Evolutionary conservation across 1,139 yeast species (phyloP), one percentile per base, ranked within the genome.

Genomic region (Geotrichum histeridarum): DNA sequence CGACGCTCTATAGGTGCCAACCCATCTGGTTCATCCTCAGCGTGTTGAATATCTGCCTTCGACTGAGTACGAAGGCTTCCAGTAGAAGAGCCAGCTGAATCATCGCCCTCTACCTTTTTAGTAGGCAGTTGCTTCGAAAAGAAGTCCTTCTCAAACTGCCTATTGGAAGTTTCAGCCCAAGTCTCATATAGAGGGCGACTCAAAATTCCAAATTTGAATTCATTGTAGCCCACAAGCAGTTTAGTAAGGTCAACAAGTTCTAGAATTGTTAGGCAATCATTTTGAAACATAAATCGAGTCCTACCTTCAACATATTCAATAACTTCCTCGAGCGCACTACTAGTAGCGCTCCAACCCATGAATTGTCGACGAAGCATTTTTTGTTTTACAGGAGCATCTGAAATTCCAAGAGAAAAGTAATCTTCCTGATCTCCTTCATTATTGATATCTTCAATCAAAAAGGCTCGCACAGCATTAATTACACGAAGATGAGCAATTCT

Each of bases 331-430:
- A 74, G 62, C 0, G 79, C 79, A 2, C 78, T 73, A 55, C 75
- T 73, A 0, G 78, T 67, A 1, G 81, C 81, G 60, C 77, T 77
- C 82, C 82, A 78, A 50, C 77, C 71, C 63, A 77, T 66, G 57
- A 74, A 74, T 54, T 71, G 72, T 52, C 70, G 74, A 50, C 71
- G 70, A n/a, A 74, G 60, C 18, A 68, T 56, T 38, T 59, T 45
- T 35, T 50, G 54, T 22, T 39, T 35, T 45, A n/a, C 30, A n/a
- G 30, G 33, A 42, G 31, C 31, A 64, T 2, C 47, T 48, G 44
- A 47, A 11, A 45, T 36, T 52, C 31, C 54, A 27, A 33, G 14
- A 8, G 37, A 14, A 14, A 37, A 51, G 36, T 42, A 50, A 12
- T 54, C 60, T 22, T 39, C 46, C 32, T 46, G 54, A 18, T 53